Percentiles rank a stretch among this genome's conserved stretches.
Conservation (phyloP, 495 filamentous ascomycete species). For the Neurospora sp. region DNA sequence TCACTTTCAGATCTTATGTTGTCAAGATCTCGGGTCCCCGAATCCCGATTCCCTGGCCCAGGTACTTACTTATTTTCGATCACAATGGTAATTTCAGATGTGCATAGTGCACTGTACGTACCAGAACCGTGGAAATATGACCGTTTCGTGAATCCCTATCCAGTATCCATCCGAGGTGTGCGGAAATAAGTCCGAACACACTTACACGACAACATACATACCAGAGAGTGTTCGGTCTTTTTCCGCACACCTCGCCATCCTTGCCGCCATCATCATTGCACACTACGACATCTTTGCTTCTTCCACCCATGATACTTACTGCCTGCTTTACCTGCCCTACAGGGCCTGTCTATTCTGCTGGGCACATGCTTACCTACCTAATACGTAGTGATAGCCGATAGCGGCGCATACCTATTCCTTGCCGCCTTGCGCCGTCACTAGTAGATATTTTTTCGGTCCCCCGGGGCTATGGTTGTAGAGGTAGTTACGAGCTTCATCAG, state of each 20-base stretch:
- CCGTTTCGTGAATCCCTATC: not conserved
- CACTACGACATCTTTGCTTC: not conserved
- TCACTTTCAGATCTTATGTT: not conserved
- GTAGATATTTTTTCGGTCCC: not conserved
- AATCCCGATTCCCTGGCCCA: not conserved
- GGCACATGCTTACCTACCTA: not conserved
- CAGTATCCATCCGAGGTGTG: not conserved
- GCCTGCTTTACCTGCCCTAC: no score
- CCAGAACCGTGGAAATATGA: not conserved
- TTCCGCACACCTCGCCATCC: not conserved
- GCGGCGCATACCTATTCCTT: not conserved
- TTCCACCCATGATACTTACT: not conserved
- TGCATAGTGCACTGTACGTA: not conserved
- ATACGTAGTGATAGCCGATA: not conserved
- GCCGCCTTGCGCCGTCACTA: not conserved
- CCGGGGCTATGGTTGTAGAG: not conserved
- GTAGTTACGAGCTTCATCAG: not conserved
- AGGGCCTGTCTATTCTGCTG: not conserved
- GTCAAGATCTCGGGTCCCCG: not conserved
- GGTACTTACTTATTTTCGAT: not conserved
- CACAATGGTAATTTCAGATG: not conserved
- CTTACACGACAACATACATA: no score
- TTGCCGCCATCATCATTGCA: not conserved
- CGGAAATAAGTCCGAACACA: no score
- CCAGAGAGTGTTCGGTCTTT: no score